phyloP scores from a whole-genome alignment of 305 asterid genomes.

The Fraxinus paxiana region DNA sequence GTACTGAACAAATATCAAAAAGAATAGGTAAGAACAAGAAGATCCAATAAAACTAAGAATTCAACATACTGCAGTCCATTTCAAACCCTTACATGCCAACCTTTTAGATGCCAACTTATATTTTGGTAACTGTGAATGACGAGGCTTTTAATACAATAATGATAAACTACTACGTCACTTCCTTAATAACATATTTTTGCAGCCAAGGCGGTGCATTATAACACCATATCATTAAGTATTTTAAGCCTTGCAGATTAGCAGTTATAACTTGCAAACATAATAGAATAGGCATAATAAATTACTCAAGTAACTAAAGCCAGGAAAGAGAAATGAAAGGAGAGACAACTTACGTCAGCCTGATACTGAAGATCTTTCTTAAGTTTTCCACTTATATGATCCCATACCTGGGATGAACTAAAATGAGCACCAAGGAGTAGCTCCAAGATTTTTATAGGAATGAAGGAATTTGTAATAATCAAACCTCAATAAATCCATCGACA shows the following conservation, averaged over 20 bases:
- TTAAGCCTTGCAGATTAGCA: constrained; percentile 11
- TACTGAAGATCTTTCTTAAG: constrained; percentile 96
- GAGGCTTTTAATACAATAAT: not conserved
- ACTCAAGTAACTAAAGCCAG: not conserved
- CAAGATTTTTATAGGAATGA: constrained; percentile 7
- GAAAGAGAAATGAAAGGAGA: not conserved
- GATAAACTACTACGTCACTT: not conserved
- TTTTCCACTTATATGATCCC: constrained; percentile 96
- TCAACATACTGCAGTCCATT: not conserved
- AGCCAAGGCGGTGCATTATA: not conserved
- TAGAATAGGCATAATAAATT: not conserved
- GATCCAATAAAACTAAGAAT: not conserved
- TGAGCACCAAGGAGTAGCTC: constrained; percentile 26
- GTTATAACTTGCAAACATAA: not conserved
- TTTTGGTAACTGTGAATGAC: not conserved
- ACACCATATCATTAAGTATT: not conserved
- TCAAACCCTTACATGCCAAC: not conserved
- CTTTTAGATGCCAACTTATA: not conserved
- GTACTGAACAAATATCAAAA: not conserved
- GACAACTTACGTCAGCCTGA: constrained; percentile 87
- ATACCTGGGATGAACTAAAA: constrained; percentile 53
- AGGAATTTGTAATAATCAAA: constrained; percentile 28
- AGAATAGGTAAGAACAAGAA: not conserved
- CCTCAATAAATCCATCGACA: constrained; percentile 96
- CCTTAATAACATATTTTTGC: not conserved